Evolutionary conservation across 495 filamentous ascomycete species (phyloP).

Genomic region (Daldinia childiae): DNA sequence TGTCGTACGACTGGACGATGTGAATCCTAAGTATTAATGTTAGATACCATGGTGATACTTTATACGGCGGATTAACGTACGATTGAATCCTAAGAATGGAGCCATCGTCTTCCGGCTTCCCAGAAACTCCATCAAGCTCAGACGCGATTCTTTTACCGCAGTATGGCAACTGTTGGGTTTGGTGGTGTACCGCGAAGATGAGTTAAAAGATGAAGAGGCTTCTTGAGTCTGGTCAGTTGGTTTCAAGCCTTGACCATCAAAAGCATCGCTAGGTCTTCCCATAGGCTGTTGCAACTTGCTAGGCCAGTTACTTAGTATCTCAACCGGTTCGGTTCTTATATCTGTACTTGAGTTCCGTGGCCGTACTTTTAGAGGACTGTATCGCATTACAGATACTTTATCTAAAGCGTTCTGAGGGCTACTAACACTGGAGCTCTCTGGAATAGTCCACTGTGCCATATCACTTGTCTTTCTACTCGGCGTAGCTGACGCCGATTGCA

Average conservation of each 20-base stretch:
- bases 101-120: constrained; percentile 30
- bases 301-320: neutral
- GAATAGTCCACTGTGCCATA: constrained; percentile 35
- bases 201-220: constrained; percentile 35
- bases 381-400: neutral
- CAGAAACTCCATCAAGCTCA: constrained; percentile 25
- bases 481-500: constrained; percentile 43
- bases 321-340: neutral
- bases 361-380: neutral
- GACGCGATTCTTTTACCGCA: constrained; percentile 29
- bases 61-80: constrained; percentile 24
- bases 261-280: neutral
- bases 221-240: constrained; percentile 22
- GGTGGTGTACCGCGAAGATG: constrained; percentile 42
- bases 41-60: constrained; percentile 2
- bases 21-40: constrained; percentile 25
- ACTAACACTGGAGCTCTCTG: constrained; percentile 26
- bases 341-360: neutral
- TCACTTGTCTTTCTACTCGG: constrained; percentile 45
- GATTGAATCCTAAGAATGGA: constrained; percentile 24
- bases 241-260: neutral
- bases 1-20: constrained; percentile 33
- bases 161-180: constrained; percentile 36
- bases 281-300: neutral
- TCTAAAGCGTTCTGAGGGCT: neutral